Evolutionary conservation across 2,329 filamentous ascomycete species (phyloP).

Genomic region (Aspergillus awamori): DNA sequence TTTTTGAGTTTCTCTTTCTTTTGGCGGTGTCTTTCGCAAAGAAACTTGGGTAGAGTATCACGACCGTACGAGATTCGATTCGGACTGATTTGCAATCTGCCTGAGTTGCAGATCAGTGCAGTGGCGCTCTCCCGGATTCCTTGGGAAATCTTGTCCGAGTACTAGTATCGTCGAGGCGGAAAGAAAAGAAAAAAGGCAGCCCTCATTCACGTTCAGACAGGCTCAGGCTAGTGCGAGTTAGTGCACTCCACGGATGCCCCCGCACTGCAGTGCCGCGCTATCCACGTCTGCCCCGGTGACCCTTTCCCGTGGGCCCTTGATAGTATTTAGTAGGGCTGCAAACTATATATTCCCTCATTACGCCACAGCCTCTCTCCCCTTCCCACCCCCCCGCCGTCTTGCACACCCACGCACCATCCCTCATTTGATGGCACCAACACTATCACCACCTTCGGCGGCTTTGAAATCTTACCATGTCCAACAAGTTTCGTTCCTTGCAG

Average conservation of each 20-base stretch:
- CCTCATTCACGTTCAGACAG: not conserved
- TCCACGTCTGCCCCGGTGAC: constrained; percentile 14
- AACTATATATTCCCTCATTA: constrained; percentile 14
- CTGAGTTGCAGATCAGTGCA: not conserved
- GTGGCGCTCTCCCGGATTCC: not conserved
- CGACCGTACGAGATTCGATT: not conserved
- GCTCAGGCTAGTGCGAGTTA: not conserved
- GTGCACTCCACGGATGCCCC: constrained; percentile 4
- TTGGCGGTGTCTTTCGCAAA: not conserved
- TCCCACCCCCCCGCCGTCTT: not conserved
- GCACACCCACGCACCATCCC: not conserved
- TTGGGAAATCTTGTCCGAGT: not conserved
- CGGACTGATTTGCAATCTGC: not conserved
- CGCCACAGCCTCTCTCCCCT: not conserved
- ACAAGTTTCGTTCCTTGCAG: constrained; percentile 22
- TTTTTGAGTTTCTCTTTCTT: not conserved
- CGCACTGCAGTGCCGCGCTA: constrained; percentile 2
- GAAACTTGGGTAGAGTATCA: not conserved
- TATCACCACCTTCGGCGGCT: not conserved
- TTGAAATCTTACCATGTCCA: constrained; percentile 15
- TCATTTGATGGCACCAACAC: constrained; percentile 1
- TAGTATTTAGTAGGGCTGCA: not conserved
- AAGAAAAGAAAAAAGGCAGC: not conserved
- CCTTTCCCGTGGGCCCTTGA: constrained; percentile 3
- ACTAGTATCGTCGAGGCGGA: not conserved